Conservation (phyloP, 2,329 filamentous ascomycete species). For the Aspergillus cejpii region DNA sequence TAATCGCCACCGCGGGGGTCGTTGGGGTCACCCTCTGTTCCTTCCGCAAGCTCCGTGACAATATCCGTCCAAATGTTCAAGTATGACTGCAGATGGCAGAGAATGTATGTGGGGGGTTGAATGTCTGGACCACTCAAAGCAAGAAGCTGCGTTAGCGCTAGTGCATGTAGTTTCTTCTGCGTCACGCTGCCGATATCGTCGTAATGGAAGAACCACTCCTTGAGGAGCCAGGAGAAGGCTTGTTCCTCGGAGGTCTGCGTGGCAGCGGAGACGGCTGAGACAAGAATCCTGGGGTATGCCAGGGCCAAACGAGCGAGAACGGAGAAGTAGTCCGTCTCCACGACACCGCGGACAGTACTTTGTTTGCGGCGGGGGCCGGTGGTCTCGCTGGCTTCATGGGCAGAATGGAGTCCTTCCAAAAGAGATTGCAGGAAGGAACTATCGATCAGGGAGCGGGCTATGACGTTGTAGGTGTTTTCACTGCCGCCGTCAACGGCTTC, state of each 20-base stretch:
- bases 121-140: conserved; percentile 31
- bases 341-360: conserved; percentile 63
- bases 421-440: conserved; percentile 58
- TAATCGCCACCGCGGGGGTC: conserved; percentile 35
- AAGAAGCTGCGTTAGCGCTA: conserved; percentile 43
- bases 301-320: conserved; percentile 73
- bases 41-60: conserved; percentile 41
- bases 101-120: conserved; percentile 36
- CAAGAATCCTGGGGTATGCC: conserved; percentile 62
- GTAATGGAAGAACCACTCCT: conserved; percentile 46
- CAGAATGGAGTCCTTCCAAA: conserved; percentile 59
- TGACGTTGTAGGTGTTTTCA: conserved; percentile 53
- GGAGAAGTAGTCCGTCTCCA: conserved; percentile 77
- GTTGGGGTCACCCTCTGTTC: conserved; percentile 32
- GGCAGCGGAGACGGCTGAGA: conserved; percentile 44
- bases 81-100: conserved; percentile 42
- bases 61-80: conserved; percentile 45
- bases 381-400: conserved; percentile 68
- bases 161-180: conserved; percentile 44
- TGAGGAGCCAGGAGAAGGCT: conserved; percentile 39
- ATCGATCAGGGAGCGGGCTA: conserved; percentile 60
- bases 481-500: conserved; percentile 53
- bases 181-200: conserved; percentile 43
- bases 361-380: conserved; percentile 70
- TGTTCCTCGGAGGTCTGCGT: conserved; percentile 30